phyloP scores from a whole-genome alignment of 2,329 filamentous ascomycete species.

The Teratosphaeria epicoccoides region DNA sequence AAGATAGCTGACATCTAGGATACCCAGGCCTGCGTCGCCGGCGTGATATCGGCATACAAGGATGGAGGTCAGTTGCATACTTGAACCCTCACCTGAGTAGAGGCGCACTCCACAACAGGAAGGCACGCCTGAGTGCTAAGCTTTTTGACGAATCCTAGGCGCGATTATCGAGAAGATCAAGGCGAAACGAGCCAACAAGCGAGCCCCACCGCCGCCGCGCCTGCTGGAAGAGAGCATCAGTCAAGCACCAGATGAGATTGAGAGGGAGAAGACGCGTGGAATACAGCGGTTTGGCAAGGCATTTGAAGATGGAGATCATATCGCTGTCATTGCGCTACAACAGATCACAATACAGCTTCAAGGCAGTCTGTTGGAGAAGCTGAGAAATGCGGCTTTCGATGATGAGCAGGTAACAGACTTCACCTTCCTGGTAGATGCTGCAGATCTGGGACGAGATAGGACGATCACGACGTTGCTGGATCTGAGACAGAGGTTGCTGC shows the following conservation, averaged over 20 bases:
- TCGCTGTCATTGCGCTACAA: slow-evolving; percentile 23
- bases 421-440: slow-evolving; percentile 20
- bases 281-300: slow-evolving; percentile 20
- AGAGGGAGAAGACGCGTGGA: slow-evolving; percentile 22
- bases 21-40: slow-evolving; percentile 5
- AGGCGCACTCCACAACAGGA: not conserved
- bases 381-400: slow-evolving; percentile 21
- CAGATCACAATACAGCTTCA: slow-evolving; percentile 24
- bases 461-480: slow-evolving; percentile 22
- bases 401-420: slow-evolving; percentile 22
- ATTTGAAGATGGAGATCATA: slow-evolving; percentile 23
- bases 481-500: slow-evolving; percentile 20
- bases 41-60: slow-evolving; percentile 7
- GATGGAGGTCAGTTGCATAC: slow-evolving; percentile 9
- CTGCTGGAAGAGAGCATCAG: slow-evolving; percentile 23
- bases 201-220: slow-evolving; percentile 21
- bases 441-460: slow-evolving; percentile 21
- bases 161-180: slow-evolving; percentile 25
- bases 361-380: slow-evolving; percentile 20
- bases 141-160: not conserved
- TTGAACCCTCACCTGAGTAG: not conserved
- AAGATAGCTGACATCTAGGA: not conserved
- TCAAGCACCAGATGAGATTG: slow-evolving; percentile 24
- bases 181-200: slow-evolving; percentile 18
- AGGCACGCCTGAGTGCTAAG: not conserved